phyloP scores from a whole-genome alignment of 805 yeast species.

The Debaryomyces castellii region DNA sequence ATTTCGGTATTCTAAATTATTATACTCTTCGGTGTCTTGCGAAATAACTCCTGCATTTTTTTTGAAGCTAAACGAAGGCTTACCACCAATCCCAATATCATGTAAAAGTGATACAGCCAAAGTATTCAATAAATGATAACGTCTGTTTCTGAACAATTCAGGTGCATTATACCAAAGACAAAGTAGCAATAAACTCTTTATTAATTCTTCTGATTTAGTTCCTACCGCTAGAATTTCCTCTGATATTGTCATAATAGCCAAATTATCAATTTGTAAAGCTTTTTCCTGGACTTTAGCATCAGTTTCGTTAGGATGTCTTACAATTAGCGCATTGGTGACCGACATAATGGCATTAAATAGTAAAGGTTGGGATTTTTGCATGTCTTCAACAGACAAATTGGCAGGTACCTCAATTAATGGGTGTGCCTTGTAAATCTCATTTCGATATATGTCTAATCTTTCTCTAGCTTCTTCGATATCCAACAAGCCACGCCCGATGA shows the following conservation, averaged over 20 bases:
- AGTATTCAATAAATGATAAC: conserved; percentile 68
- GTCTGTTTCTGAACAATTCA: conserved; percentile 75
- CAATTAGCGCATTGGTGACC: conserved; percentile 43
- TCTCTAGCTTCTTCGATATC: conserved; percentile 57
- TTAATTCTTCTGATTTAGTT: conserved; percentile 63
- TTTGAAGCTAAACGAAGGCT: conserved; percentile 29
- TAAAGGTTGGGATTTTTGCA: conserved; percentile 56
- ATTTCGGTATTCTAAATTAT: conserved; percentile 44
- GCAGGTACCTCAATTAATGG: conserved; percentile 60
- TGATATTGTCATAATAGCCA: conserved; percentile 49
- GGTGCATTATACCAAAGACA: conserved; percentile 83
- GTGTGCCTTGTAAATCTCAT: conserved; percentile 43
- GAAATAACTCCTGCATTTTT: conserved; percentile 11
- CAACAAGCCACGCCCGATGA: conserved; percentile 57
- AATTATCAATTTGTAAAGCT: conserved; percentile 50
- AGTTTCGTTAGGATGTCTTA: conserved; percentile 16
- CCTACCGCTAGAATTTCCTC: conserved; percentile 70
- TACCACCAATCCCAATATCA: conserved; percentile 71
- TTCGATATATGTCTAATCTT: conserved; percentile 52
- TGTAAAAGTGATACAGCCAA: conserved; percentile 67
- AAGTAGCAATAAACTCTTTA: conserved; percentile 60
- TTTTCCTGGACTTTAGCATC: conserved; percentile 20
- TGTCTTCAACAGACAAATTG: conserved; percentile 41
- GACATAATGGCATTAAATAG: conserved; percentile 67
- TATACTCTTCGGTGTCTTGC: not conserved